Conservation (phyloP, 1,284 basidiomycete genomes). For the Microbotryum violaceum region DNA sequence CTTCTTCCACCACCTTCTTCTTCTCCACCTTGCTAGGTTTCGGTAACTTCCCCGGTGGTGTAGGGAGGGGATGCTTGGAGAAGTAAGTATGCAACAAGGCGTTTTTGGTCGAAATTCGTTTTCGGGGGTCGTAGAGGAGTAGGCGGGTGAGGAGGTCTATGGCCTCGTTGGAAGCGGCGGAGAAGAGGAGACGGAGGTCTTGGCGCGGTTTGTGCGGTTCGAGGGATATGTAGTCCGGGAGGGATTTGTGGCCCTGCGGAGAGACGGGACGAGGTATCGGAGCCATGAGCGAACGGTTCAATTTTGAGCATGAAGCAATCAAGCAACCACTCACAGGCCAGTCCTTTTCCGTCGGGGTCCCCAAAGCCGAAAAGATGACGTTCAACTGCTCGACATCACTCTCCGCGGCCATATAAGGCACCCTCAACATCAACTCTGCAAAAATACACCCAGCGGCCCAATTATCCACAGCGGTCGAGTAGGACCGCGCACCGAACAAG, state of each 20-base stretch:
- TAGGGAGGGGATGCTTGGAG: constrained; percentile 64
- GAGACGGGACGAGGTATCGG: constrained; percentile 19
- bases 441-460: constrained; percentile 97
- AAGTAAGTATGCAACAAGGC: constrained; percentile 73
- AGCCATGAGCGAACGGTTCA: not conserved
- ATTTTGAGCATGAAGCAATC: not conserved
- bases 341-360: constrained; percentile 89
- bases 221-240: constrained; percentile 80
- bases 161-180: constrained; percentile 78
- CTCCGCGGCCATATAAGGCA: constrained; percentile 85
- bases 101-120: constrained; percentile 70
- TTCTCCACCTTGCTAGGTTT: constrained; percentile 54
- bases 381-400: constrained; percentile 94
- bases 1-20: constrained; percentile 6
- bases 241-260: constrained; percentile 68
- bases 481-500: constrained; percentile 77
- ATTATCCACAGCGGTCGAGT: constrained; percentile 79
- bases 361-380: constrained; percentile 86
- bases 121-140: constrained; percentile 76
- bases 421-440: constrained; percentile 89
- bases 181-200: constrained; percentile 76
- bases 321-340: constrained; percentile 66
- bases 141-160: constrained; percentile 74
- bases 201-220: constrained; percentile 61
- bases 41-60: constrained; percentile 71